These are phyloP conservation scores for Hortaea werneckii DNA, from an alignment of 2,329 filamentous ascomycete species.

Conservation along the genomic window DNA sequence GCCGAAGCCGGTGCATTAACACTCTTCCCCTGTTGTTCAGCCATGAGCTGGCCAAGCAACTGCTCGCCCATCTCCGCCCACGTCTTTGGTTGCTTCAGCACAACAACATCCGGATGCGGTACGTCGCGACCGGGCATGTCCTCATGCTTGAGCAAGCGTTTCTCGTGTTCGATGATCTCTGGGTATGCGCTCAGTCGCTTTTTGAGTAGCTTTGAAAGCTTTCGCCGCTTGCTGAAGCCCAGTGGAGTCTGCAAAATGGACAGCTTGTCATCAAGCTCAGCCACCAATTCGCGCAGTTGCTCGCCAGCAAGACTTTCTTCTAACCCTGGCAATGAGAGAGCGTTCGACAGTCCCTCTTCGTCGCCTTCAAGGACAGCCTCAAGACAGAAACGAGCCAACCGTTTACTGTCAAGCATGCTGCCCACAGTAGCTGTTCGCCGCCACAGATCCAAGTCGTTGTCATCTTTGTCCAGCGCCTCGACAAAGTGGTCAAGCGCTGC, in stretches of 20 bases:
- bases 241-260: conserved; percentile 43
- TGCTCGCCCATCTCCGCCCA: conserved; percentile 26
- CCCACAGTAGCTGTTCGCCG: conserved; percentile 49
- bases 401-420: conserved; percentile 46
- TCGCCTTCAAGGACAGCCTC: conserved; percentile 55
- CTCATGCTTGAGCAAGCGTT: conserved; percentile 4
- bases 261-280: conserved; percentile 44
- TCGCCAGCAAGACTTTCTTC: conserved; percentile 46
- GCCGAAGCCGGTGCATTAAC: conserved; percentile 11
- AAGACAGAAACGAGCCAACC: conserved; percentile 51
- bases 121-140: not conserved
- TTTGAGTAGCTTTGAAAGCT: conserved; percentile 43
- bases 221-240: conserved; percentile 39
- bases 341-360: conserved; percentile 44
- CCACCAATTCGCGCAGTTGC: conserved; percentile 40
- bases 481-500: conserved; percentile 46
- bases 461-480: conserved; percentile 54
- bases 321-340: conserved; percentile 47
- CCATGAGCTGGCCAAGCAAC: conserved; percentile 18
- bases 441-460: conserved; percentile 55
- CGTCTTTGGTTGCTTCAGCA: conserved; percentile 16
- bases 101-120: conserved; percentile 8
- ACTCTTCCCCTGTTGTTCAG: conserved; percentile 18
- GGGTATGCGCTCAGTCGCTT: conserved; percentile 45
- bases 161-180: conserved; percentile 25